These are phyloP conservation scores for Globisporangium radiosum DNA, from an alignment of 352 stramenopile species.

Conservation along the genomic window DNA sequence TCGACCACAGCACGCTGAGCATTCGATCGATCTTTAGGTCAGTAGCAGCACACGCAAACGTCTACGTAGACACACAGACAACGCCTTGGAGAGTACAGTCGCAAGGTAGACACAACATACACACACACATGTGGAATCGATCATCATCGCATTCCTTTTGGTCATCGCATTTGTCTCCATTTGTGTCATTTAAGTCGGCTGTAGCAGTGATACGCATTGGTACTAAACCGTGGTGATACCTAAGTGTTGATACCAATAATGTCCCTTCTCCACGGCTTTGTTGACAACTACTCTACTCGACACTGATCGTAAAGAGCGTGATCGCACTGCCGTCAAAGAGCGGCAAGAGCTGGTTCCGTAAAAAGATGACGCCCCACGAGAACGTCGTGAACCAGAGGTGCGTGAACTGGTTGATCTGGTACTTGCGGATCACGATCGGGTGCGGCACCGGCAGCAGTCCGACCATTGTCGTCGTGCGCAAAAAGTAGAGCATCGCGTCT, in stretches of 20 bases:
- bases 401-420: conserved; percentile 98
- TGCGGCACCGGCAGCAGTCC: conserved; percentile 96
- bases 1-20: conserved; percentile 37
- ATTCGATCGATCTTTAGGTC: not conserved
- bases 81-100: not conserved
- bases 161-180: not conserved
- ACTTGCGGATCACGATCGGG: conserved; percentile 98
- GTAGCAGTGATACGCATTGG: too few relatives aligned
- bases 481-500: conserved; percentile 94
- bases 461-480: conserved; percentile 98
- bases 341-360: conserved; percentile 94
- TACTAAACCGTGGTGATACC: too few relatives aligned
- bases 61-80: not conserved
- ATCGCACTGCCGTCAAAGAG: conserved; percentile 97
- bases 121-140: not conserved
- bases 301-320: conserved; percentile 92
- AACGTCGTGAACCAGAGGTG: conserved; percentile 99
- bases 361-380: conserved; percentile 98
- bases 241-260: too few relatives aligned
- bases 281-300: conserved; percentile 36
- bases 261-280: not conserved
- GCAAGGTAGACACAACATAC: not conserved
- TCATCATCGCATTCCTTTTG: not conserved
- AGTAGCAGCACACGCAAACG: not conserved
- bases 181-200: not conserved